Conservation (phyloP, 176 grass and related monocot species). For the Oryza rufipogon region DNA sequence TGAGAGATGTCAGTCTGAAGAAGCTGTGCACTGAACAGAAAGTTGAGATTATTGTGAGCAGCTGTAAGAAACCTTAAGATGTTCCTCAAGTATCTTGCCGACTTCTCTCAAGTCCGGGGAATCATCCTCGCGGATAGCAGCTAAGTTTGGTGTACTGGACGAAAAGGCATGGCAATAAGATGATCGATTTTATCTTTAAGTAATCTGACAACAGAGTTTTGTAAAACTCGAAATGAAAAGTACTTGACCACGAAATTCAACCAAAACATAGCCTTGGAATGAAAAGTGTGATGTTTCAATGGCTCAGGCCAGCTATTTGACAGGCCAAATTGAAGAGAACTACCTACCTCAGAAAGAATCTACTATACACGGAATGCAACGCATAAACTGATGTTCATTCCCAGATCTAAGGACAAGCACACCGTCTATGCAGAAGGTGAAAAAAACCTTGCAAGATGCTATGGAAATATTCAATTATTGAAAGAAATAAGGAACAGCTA, state of each 20-base stretch:
- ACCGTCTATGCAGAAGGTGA: not conserved
- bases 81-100: conserved; percentile 57
- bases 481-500: not conserved
- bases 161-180: not conserved
- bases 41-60: not conserved
- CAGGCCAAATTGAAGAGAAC: not conserved
- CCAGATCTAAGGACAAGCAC: not conserved
- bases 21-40: not conserved
- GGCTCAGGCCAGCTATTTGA: not conserved
- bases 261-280: not conserved
- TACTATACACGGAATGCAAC: not conserved
- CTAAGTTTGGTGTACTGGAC: conserved; percentile 66
- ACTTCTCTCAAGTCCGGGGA: conserved; percentile 70
- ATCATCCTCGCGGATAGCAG: conserved; percentile 71
- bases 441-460: not conserved
- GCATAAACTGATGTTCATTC: conserved; percentile 12
- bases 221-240: not conserved
- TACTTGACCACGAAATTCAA: not conserved
- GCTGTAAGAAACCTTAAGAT: conserved; percentile 49
- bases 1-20: not conserved
- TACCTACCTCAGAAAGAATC: not conserved
- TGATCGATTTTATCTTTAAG: not conserved
- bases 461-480: not conserved
- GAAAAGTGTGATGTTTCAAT: not conserved
- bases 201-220: not conserved